These are phyloP conservation scores for Yamadazyma ubonensis DNA, from an alignment of 805 yeast species.

Conservation along the genomic window DNA sequence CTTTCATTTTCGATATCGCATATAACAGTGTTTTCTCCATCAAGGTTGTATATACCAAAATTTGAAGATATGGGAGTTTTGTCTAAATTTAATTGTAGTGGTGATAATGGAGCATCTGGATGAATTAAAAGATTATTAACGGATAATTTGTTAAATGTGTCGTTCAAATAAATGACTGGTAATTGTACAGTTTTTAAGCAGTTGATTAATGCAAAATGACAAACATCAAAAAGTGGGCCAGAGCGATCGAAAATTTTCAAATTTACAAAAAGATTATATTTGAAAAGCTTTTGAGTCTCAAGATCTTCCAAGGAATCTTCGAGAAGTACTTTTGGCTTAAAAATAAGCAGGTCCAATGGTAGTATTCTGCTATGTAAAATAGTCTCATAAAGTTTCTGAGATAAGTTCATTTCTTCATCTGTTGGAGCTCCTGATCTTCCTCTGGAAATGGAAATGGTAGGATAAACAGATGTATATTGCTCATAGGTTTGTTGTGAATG, in stretches of 20 bases:
- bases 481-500: conserved; percentile 9
- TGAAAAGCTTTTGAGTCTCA: conserved; percentile 18
- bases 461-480: conserved; percentile 49
- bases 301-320: conserved; percentile 14
- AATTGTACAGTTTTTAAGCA: conserved; percentile 61
- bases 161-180: conserved; percentile 55
- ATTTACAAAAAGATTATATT: conserved; percentile 63
- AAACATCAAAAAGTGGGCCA: conserved; percentile 78
- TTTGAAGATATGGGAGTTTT: conserved; percentile 13
- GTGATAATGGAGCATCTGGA: conserved; percentile 4
- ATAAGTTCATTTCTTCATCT: conserved; percentile 76
- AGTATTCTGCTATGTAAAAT: conserved; percentile 57
- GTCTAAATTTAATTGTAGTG: conserved; percentile 7
- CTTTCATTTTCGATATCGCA: conserved; percentile 18
- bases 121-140: conserved; percentile 10
- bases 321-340: conserved; percentile 24
- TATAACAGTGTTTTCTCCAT: conserved; percentile 11
- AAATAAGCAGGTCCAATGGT: conserved; percentile 28
- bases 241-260: conserved; percentile 74
- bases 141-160: conserved; percentile 9
- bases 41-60: conserved; percentile 14
- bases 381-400: conserved; percentile 63
- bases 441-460: conserved; percentile 72
- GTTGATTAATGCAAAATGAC: conserved; percentile 63
- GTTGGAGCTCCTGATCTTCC: conserved; percentile 82